phyloP scores from a whole-genome alignment of 768 basidiomycete genomes.

The Naganishia antarctica region DNA sequence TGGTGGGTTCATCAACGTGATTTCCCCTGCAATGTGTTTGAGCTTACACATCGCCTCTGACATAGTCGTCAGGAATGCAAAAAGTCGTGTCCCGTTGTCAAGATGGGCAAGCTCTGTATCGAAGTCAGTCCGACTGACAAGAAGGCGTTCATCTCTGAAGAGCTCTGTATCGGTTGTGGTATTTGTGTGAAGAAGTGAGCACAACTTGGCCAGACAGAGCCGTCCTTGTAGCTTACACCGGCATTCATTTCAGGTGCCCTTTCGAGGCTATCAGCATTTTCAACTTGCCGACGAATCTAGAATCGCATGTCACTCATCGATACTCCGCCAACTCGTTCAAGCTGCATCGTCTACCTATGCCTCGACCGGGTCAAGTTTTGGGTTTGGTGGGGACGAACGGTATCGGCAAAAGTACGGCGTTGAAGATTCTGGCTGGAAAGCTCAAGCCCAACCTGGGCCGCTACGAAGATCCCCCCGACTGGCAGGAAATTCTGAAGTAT shows the following conservation, averaged over 20 bases:
- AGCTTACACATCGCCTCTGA: neutral
- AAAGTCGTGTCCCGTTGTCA: slow-evolving; percentile 96
- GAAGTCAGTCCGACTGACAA: slow-evolving; percentile 94
- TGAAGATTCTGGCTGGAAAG: slow-evolving; percentile 94
- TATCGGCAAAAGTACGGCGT: slow-evolving; percentile 97
- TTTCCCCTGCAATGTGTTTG: neutral
- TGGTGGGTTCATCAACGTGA: slow-evolving; percentile 37
- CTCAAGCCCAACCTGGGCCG: slow-evolving; percentile 68
- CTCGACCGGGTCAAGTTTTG: slow-evolving; percentile 95
- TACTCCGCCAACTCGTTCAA: slow-evolving; percentile 99
- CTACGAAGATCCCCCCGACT: slow-evolving; percentile 97
- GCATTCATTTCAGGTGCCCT: slow-evolving; percentile 68
- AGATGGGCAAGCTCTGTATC: slow-evolving; percentile 98
- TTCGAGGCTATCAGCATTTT: slow-evolving; percentile 99
- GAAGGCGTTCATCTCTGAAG: slow-evolving; percentile 98
- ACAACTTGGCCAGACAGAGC: neutral
- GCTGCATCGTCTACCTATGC: slow-evolving; percentile 93
- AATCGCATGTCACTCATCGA: slow-evolving; percentile 92
- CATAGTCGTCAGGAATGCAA: slow-evolving; percentile 81
- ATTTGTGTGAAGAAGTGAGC: slow-evolving; percentile 98
- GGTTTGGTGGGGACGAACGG: slow-evolving; percentile 98
- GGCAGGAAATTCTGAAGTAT: slow-evolving; percentile 97
- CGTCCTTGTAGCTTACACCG: neutral
- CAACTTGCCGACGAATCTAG: slow-evolving; percentile 94
- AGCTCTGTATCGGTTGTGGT: slow-evolving; percentile 98